A percentile compares a stretch with the other conserved stretches of the same genome.
These are phyloP conservation scores for Pseudocercospora ulei DNA, from an alignment of 2,329 filamentous ascomycete genomes.

Conservation along the genomic window DNA sequence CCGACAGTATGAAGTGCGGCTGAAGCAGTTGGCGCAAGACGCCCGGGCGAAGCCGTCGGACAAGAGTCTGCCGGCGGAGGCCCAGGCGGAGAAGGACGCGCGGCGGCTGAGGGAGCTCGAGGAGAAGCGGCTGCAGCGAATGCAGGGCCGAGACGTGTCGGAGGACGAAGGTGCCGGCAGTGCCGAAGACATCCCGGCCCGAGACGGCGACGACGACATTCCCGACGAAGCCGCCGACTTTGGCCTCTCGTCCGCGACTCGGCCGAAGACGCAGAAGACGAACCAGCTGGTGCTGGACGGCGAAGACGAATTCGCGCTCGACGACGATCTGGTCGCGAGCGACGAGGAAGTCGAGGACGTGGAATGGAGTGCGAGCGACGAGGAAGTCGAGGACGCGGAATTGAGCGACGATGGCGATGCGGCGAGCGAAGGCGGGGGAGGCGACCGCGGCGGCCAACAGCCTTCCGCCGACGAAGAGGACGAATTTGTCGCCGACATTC, in stretches of 20 bases:
- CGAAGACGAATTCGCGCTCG: slow-evolving; percentile 86
- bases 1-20: slow-evolving; percentile 74
- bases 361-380: slow-evolving; percentile 19
- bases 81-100: slow-evolving; percentile 68
- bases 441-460: slow-evolving; percentile 26
- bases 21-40: slow-evolving; percentile 75
- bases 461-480: slow-evolving; percentile 41
- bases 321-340: slow-evolving; percentile 77
- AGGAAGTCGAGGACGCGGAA: slow-evolving; percentile 13
- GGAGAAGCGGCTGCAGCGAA: slow-evolving; percentile 68
- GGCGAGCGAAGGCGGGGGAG: slow-evolving; percentile 24
- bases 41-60: slow-evolving; percentile 75
- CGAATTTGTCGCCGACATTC: slow-evolving; percentile 41
- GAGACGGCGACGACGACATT: slow-evolving; percentile 35
- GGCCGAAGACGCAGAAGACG: slow-evolving; percentile 21
- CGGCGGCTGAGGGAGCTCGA: slow-evolving; percentile 70
- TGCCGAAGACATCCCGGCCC: slow-evolving; percentile 26
- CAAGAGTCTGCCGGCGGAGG: slow-evolving; percentile 83
- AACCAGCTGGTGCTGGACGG: slow-evolving; percentile 65
- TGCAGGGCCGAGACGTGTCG: slow-evolving; percentile 72
- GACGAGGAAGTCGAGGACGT: slow-evolving; percentile 49
- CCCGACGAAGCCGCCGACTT: slow-evolving; percentile 53
- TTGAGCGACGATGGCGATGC: slow-evolving; percentile 20
- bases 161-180: slow-evolving; percentile 45
- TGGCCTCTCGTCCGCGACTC: slow-evolving; percentile 50